Conservation (phyloP, 2,329 filamentous ascomycete genomes). For the Monosporascus sp. region DNA sequence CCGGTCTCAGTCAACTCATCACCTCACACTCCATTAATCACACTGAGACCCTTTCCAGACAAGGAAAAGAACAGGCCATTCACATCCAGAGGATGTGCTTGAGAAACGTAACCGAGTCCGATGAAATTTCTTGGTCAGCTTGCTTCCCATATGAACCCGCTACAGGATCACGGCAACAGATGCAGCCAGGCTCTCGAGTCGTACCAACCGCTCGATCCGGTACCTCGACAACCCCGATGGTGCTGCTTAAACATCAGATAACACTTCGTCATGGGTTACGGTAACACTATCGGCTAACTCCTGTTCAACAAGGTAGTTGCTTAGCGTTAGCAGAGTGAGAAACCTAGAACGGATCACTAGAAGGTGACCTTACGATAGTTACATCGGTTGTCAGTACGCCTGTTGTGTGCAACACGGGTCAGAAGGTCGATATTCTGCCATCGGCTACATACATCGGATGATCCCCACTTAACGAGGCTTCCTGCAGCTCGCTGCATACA, state of each 20-base stretch:
- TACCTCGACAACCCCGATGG: not conserved
- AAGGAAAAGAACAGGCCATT: not conserved
- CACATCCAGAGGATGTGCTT: no score
- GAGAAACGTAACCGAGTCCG: not conserved
- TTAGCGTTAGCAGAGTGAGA: no score
- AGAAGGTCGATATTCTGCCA: not conserved
- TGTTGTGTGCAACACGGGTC: not conserved
- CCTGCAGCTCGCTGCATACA: constrained; percentile 1
- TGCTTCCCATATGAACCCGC: not conserved
- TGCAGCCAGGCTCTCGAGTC: not conserved
- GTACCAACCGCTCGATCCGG: not conserved
- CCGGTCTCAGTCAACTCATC: not conserved
- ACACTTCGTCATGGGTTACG: not conserved
- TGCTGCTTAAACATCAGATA: not conserved
- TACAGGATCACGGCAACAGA: not conserved
- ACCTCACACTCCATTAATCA: not conserved
- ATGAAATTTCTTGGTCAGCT: constrained; percentile 9
- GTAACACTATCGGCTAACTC: not conserved
- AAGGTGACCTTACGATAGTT: not conserved
- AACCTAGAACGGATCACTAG: not conserved
- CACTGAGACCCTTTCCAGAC: not conserved
- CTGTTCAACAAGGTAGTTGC: not conserved
- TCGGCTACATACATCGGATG: not conserved
- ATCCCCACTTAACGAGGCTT: not conserved
- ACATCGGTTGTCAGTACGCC: not conserved